Percentiles rank a stretch among this genome's conserved stretches.
phyloP scores from a whole-genome alignment of 1,284 basidiomycete genomes.

The Heimioporus retisporus region DNA sequence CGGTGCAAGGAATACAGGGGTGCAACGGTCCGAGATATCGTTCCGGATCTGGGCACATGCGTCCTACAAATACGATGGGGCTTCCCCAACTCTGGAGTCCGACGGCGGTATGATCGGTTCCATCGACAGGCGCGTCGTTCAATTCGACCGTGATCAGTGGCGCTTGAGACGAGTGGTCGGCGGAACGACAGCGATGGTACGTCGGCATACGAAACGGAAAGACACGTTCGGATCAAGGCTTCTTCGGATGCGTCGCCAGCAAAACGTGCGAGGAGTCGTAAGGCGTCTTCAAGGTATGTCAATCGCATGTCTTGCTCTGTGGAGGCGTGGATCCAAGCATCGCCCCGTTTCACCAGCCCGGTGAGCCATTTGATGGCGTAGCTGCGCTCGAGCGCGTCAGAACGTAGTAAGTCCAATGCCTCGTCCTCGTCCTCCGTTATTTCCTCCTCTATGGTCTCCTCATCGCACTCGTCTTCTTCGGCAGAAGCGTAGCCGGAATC shows the following conservation, averaged over 20 bases:
- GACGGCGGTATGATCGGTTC: slow-evolving; percentile 82
- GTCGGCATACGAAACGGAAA: slow-evolving; percentile 51
- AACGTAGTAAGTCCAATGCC: slow-evolving; percentile 50
- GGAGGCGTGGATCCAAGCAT: slow-evolving; percentile 55
- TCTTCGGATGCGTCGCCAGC: slow-evolving; percentile 50
- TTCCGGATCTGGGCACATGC: slow-evolving; percentile 68
- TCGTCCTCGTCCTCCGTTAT: slow-evolving; percentile 8
- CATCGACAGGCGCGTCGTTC: slow-evolving; percentile 81
- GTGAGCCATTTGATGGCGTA: slow-evolving; percentile 69
- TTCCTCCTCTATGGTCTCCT: slow-evolving; percentile 26
- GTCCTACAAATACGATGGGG: slow-evolving; percentile 80
- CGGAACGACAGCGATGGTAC: slow-evolving; percentile 1
- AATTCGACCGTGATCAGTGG: slow-evolving; percentile 65
- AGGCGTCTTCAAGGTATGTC: slow-evolving; percentile 50
- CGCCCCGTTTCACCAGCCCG: slow-evolving; percentile 69
- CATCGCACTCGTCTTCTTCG: slow-evolving; percentile 58
- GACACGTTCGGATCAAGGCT: slow-evolving; percentile 59
- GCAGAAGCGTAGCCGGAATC: slow-evolving; percentile 76
- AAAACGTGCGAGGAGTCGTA: slow-evolving; percentile 71
- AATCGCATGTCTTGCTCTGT: slow-evolving; percentile 44
- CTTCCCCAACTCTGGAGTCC: slow-evolving; percentile 93
- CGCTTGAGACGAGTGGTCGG: background rate
- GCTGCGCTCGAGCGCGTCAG: slow-evolving; percentile 63
- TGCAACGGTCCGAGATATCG: slow-evolving; percentile 48
- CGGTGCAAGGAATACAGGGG: background rate